Evolutionary conservation across 2,329 filamentous ascomycete genomes (phyloP).

Genomic region (Exophiala sp.): DNA sequence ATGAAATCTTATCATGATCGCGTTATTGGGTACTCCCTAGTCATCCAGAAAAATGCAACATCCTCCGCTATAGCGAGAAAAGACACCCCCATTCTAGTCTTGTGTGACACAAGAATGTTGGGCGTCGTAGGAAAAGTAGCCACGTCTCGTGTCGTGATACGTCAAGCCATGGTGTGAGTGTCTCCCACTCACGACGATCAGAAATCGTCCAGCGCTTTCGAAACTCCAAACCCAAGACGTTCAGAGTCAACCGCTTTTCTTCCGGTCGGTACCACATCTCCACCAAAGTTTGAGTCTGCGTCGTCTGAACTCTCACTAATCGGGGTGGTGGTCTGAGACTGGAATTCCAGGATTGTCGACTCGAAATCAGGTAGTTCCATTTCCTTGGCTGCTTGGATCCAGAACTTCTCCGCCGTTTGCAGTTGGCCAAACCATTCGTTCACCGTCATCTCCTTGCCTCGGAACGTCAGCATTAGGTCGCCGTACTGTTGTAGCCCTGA

Average conservation of each 20-base stretch:
- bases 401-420: constrained; percentile 14
- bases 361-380: constrained; percentile 23
- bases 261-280: constrained; percentile 6
- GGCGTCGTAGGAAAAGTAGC: neutral
- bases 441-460: constrained; percentile 21
- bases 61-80: neutral
- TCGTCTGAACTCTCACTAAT: constrained; percentile 15
- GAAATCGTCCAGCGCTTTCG: constrained; percentile 10
- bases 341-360: constrained; percentile 17
- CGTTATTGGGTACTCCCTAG: neutral
- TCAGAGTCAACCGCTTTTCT: constrained; percentile 6
- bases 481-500: constrained; percentile 14
- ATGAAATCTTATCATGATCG: neutral
- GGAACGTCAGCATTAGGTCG: constrained; percentile 15
- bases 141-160: constrained; percentile 9
- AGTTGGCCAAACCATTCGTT: constrained; percentile 19
- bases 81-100: neutral
- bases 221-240: constrained; percentile 5
- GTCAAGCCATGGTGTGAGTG: neutral
- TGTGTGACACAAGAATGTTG: neutral
- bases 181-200: neutral
- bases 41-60: neutral
- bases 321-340: constrained; percentile 15
- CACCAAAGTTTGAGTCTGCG: neutral
- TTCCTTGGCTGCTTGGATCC: constrained; percentile 17